Evolutionary conservation across 495 filamentous ascomycete species (phyloP).

Genomic region (Aspergillus panamensis): DNA sequence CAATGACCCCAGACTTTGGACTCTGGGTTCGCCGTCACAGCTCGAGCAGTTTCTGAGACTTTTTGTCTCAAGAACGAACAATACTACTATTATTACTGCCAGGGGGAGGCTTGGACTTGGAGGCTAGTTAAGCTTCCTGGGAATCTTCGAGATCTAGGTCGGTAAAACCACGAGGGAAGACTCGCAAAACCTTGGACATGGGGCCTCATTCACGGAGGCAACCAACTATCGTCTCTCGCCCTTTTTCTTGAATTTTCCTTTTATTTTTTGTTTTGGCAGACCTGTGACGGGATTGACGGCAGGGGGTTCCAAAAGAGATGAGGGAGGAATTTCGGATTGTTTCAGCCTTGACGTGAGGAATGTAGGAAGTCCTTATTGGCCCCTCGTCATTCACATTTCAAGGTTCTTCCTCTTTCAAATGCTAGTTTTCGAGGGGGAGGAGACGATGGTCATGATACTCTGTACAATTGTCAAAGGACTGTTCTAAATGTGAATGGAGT

Average conservation of each 20-base stretch:
- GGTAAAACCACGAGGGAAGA: not conserved
- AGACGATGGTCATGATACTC: not conserved
- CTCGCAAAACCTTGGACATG: not conserved
- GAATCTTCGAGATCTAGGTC: not conserved
- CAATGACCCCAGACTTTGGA: too few species aligned
- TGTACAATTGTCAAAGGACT: not conserved
- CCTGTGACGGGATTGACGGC: conserved; percentile 15
- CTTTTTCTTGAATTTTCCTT: not conserved
- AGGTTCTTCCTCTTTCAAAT: not conserved
- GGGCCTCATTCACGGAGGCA: not conserved
- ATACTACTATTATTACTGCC: too few species aligned
- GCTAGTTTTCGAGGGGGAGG: not conserved
- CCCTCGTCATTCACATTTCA: not conserved
- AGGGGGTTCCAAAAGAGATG: conserved; percentile 1
- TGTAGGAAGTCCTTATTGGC: not conserved
- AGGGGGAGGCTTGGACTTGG: too few species aligned
- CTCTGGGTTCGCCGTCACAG: not conserved
- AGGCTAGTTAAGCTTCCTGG: not conserved
- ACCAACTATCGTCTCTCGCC: not conserved
- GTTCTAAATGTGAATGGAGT: not conserved
- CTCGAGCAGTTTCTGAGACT: not conserved
- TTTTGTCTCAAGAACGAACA: not conserved
- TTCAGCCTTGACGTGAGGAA: conserved; percentile 20
- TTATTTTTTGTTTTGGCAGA: not conserved
- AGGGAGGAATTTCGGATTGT: conserved; percentile 10